phyloP scores from a whole-genome alignment of 371 early-diverging fungal species.

The Saksenaea oblongispora region DNA sequence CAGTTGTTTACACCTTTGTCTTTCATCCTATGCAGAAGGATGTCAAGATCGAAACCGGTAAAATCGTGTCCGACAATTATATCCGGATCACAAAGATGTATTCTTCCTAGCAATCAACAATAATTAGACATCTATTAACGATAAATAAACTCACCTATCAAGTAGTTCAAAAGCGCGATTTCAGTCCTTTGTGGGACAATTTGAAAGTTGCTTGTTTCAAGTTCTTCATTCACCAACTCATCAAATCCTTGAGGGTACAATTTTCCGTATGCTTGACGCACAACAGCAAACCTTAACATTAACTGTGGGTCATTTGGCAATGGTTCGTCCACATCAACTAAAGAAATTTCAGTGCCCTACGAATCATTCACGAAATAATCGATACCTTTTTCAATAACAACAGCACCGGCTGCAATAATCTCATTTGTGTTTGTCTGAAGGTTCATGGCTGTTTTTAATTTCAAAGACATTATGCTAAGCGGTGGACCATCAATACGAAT shows the following conservation, averaged over 20 bases:
- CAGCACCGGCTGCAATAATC: slow-evolving; percentile 64
- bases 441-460: slow-evolving; percentile 73
- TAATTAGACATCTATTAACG: neutral
- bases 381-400: slow-evolving; percentile 49
- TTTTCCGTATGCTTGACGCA: slow-evolving; percentile 62
- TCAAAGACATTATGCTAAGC: slow-evolving; percentile 75
- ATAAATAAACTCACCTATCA: slow-evolving; percentile 51
- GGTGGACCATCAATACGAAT: slow-evolving; percentile 57
- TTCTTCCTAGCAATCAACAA: slow-evolving; percentile 35
- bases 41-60: slow-evolving; percentile 84
- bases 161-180: slow-evolving; percentile 60
- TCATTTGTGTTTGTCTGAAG: slow-evolving; percentile 73
- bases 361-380: no score
- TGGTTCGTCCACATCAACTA: slow-evolving; percentile 61
- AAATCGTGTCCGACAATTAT: slow-evolving; percentile 91
- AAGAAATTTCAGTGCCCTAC: neutral
- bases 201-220: slow-evolving; percentile 18
- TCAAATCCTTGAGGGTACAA: slow-evolving; percentile 66
- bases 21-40: slow-evolving; percentile 85
- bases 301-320: slow-evolving; percentile 38
- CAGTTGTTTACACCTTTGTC: slow-evolving; percentile 53
- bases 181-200: slow-evolving; percentile 62
- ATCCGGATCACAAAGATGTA: slow-evolving; percentile 81
- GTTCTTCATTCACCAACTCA: slow-evolving; percentile 35
- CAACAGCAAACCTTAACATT: slow-evolving; percentile 61